Base-by-base conservation (phyloP, 1,284 basidiomycete genomes). In the Inonotus hispidus region DNA sequence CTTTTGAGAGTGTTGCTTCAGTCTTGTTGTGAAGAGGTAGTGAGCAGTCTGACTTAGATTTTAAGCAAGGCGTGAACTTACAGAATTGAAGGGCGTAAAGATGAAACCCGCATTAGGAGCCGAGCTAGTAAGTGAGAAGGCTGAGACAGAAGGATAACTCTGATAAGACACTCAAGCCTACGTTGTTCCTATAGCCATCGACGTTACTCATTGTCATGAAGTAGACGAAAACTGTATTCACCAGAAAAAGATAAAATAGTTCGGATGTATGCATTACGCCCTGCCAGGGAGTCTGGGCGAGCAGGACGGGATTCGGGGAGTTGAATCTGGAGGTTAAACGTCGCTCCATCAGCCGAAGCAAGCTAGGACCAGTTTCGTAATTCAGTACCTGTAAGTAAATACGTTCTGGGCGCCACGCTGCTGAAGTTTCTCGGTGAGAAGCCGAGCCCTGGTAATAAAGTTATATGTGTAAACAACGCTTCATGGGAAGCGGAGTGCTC, bases 201-300 rank as follows among this genome's bases (percentile, higher is more conserved):
- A 1, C 16, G 0, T 43, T 1, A 43, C 11, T 21, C 16, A 21
- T 11, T 3, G 7, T 43, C 41, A 43, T n/a, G 7, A 43, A 7
- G n/a, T 43, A 4, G 13, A 43, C 16, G 41, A 43, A 43, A 43
- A 16, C 16, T 4, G 16, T 21, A 43, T 43, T 59, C 62, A 73
- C 78, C 77, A 58, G 74, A 71, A 49, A 79, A 79, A 79, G 64
- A 64, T 72, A 79, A 59, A 75, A 79, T 4, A 79, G 61, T 64
- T 79, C 78, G 2, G 76, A 77, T 0, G 77, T 77, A 63, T 79
- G 77, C 71, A 75, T 75, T 1, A 74, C 75, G 11, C 77, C 77
- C 53, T 70, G 65, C 56, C 71, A 79, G 0, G 77, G 77, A 37
- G 64, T 69, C 21, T 66, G 67, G 25, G 75, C 70, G 55, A 71